These are phyloP conservation scores for Fusarium hainanense DNA, from an alignment of 2,329 filamentous ascomycete species.

Conservation along the genomic window DNA sequence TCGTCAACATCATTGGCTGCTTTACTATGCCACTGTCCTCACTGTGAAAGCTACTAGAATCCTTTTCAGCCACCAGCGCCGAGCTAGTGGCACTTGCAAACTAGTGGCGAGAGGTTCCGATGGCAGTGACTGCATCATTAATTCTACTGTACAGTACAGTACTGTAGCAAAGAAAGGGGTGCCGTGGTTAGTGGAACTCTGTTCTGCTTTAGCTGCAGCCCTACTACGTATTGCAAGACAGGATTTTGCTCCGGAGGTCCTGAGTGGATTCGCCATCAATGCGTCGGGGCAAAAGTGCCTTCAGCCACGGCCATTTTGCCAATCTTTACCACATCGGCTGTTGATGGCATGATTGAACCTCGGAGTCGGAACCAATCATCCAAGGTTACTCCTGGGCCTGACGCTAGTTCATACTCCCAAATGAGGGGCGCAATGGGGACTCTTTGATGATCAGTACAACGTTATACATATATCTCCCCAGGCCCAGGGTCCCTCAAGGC, in stretches of 20 bases:
- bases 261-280: conserved; percentile 14
- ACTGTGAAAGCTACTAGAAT: neutral
- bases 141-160: too few relatives aligned
- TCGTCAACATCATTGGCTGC: neutral
- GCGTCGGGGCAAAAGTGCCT: neutral
- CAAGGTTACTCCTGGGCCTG: conserved; percentile 3
- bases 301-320: conserved; percentile 11
- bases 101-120: too few relatives aligned
- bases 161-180: conserved; percentile 11
- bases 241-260: neutral
- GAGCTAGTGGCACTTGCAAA: neutral
- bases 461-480: conserved; percentile 29
- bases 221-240: neutral
- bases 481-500: conserved; percentile 8
- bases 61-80: neutral
- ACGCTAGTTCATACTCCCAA: neutral
- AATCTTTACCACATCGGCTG: conserved; percentile 29
- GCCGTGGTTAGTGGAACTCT: neutral
- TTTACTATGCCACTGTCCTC: neutral
- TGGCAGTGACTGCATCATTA: neutral
- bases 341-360: conserved; percentile 20
- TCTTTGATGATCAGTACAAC: neutral
- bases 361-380: neutral
- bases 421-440: neutral
- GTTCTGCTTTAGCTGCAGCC: neutral